Evolutionary conservation across 1,139 yeast genomes (phyloP).

Genomic region (Protomyces inouyei): DNA sequence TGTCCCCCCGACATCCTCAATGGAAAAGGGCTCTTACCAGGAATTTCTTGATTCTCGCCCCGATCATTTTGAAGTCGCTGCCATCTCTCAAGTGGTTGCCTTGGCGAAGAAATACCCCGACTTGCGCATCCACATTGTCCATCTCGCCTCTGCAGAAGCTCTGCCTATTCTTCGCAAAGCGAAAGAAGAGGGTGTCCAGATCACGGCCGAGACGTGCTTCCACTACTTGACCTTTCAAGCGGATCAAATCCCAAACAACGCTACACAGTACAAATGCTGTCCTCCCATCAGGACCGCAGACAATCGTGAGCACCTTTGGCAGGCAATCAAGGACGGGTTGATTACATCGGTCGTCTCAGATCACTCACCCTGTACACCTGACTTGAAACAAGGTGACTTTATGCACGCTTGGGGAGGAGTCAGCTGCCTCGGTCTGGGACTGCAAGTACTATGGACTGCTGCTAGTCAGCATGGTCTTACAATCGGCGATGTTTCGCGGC

Average conservation of each 20-base stretch:
- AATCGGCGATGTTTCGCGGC: slow-evolving; percentile 45
- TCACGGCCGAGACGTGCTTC: slow-evolving; percentile 50
- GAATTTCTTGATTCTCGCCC: slow-evolving; percentile 45
- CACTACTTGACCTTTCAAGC: slow-evolving; percentile 46
- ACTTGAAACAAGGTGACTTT: slow-evolving; percentile 34
- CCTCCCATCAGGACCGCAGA: slow-evolving; percentile 46
- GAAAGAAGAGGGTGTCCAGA: slow-evolving; percentile 43
- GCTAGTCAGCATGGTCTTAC: slow-evolving; percentile 37
- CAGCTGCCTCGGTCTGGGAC: slow-evolving; percentile 46
- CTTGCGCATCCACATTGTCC: slow-evolving; percentile 46
- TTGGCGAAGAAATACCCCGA: slow-evolving; percentile 44
- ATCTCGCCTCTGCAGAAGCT: slow-evolving; percentile 47
- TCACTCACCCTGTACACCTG: slow-evolving; percentile 45
- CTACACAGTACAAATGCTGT: slow-evolving; percentile 49
- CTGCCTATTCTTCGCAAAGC: slow-evolving; percentile 45
- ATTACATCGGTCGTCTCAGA: slow-evolving; percentile 48
- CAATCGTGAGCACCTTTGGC: slow-evolving; percentile 47
- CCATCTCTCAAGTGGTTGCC: slow-evolving; percentile 48
- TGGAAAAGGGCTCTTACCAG: slow-evolving; percentile 46
- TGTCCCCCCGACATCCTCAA: slow-evolving; percentile 41
- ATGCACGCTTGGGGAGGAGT: slow-evolving; percentile 46
- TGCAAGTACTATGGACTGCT: slow-evolving; percentile 42
- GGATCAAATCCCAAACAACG: slow-evolving; percentile 42
- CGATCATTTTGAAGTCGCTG: slow-evolving; percentile 48
- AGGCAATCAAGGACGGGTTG: slow-evolving; percentile 46